Conservation (phyloP, 2,329 filamentous ascomycete species). For the Coniochaeta prunicola region DNA sequence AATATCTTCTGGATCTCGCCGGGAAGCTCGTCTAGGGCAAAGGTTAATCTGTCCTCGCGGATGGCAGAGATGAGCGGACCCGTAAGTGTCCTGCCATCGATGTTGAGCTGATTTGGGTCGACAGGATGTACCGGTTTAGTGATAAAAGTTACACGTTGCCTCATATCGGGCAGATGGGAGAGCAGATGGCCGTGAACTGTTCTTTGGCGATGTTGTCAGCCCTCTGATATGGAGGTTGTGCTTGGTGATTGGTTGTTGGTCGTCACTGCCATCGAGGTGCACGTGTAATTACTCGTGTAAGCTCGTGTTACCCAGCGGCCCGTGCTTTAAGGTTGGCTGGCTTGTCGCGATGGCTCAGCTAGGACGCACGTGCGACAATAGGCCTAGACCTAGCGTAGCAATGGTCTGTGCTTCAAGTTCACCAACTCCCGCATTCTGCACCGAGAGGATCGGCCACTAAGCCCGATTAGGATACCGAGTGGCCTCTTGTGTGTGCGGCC, state of each 20-base stretch:
- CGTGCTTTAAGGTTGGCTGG: neutral
- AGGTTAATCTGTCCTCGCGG: constrained; percentile 72
- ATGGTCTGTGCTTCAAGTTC: neutral
- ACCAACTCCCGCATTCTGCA: neutral
- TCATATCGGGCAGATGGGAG: constrained; percentile 43
- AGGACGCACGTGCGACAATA: neutral
- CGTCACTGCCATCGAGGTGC: neutral
- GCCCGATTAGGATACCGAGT: constrained; percentile 14
- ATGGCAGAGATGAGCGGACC: constrained; percentile 54
- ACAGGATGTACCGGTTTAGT: constrained; percentile 57
- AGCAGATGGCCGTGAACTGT: neutral
- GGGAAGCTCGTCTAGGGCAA: constrained; percentile 68
- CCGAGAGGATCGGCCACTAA: constrained; percentile 8
- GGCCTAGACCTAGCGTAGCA: neutral
- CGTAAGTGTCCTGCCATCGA: constrained; percentile 49
- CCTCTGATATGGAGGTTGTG: neutral
- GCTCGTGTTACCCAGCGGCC: neutral
- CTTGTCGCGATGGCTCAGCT: too few relatives aligned
- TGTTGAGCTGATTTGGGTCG: constrained; percentile 53
- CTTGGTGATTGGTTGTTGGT: neutral
- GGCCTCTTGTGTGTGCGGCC: constrained; percentile 4
- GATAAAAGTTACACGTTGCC: constrained; percentile 73
- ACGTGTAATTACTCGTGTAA: too few relatives aligned
- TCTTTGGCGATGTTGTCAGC: neutral
- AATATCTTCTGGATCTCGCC: constrained; percentile 56